A percentile compares a stretch with the other conserved stretches of the same genome.
These are phyloP conservation scores for Geotrichum histeridarum DNA, from an alignment of 1,139 yeast genomes.

Conservation along the genomic window DNA sequence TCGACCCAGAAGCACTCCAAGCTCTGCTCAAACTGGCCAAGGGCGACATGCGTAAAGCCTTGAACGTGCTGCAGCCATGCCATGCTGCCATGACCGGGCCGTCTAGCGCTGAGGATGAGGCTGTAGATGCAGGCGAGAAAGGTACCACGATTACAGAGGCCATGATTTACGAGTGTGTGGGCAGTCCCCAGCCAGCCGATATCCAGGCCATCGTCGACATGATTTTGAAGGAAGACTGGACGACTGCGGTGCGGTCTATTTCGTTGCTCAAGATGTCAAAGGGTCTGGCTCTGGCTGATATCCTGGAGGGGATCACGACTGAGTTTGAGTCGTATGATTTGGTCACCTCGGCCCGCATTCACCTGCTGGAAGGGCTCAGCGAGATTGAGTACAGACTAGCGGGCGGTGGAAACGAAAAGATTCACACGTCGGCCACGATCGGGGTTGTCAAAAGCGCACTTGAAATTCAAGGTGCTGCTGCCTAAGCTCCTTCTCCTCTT, in stretches of 20 bases:
- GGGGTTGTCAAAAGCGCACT: slow-evolving; percentile 71
- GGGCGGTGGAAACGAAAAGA: slow-evolving; percentile 85
- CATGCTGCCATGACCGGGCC: slow-evolving; percentile 60
- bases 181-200: slow-evolving; percentile 90
- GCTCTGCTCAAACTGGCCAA: slow-evolving; percentile 66
- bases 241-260: slow-evolving; percentile 65
- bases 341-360: slow-evolving; percentile 55
- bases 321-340: slow-evolving; percentile 64
- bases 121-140: no score
- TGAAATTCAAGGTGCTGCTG: slow-evolving; percentile 30
- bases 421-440: slow-evolving; percentile 85
- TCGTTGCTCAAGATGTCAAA: slow-evolving; percentile 57
- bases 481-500: background rate
- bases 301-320: slow-evolving; percentile 69
- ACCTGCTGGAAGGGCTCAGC: slow-evolving; percentile 61
- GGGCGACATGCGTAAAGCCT: slow-evolving; percentile 95
- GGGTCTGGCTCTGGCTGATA: slow-evolving; percentile 86
- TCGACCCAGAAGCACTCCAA: slow-evolving; percentile 54
- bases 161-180: slow-evolving; percentile 89
- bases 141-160: slow-evolving; percentile 55
- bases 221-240: slow-evolving; percentile 83
- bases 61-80: slow-evolving; percentile 92
- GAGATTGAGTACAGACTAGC: slow-evolving; percentile 89
- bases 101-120: no score
- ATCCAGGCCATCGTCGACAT: slow-evolving; percentile 69